Conservation (phyloP, 441 rosid genomes). For the Adansonia madagascariensis region DNA sequence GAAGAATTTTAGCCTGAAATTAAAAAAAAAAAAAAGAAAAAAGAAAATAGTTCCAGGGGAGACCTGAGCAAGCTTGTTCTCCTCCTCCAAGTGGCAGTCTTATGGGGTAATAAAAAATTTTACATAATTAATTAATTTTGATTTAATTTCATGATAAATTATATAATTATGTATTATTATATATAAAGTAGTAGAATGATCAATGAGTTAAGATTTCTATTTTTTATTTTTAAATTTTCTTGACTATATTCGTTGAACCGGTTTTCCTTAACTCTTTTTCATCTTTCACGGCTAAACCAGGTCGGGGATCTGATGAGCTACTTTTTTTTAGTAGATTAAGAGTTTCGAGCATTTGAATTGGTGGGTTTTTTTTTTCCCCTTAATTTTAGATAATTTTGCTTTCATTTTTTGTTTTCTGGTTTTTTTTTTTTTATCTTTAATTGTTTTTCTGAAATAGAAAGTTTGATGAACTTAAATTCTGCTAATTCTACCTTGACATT, state of each 20-base stretch:
- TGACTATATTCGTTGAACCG: slow-evolving; percentile 1
- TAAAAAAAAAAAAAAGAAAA: background rate
- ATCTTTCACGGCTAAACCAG: slow-evolving; percentile 39
- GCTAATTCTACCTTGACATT: slow-evolving; percentile 18
- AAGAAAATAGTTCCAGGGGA: slow-evolving; percentile 13
- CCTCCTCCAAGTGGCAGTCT: slow-evolving; percentile 21
- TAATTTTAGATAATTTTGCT: slow-evolving; percentile 20
- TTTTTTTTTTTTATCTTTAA: background rate
- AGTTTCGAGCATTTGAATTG: slow-evolving; percentile 27
- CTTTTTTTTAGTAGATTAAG: background rate
- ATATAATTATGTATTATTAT: background rate
- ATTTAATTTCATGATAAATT: background rate
- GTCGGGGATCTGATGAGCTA: slow-evolving; percentile 47
- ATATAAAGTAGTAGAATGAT: background rate
- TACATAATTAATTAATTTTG: background rate
- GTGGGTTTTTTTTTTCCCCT: slow-evolving; percentile 34
- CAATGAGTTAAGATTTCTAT: background rate
- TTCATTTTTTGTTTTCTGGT: background rate
- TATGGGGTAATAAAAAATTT: slow-evolving; percentile 15
- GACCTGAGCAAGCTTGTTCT: slow-evolving; percentile 6
- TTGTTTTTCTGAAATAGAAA: background rate
- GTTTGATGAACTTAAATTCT: background rate
- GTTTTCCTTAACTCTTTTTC: slow-evolving; percentile 4
- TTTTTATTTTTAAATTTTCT: background rate
- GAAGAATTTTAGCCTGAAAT: background rate